Base-by-base conservation (phyloP, 352 stramenopile species). In the Phytophthora rubi region DNA sequence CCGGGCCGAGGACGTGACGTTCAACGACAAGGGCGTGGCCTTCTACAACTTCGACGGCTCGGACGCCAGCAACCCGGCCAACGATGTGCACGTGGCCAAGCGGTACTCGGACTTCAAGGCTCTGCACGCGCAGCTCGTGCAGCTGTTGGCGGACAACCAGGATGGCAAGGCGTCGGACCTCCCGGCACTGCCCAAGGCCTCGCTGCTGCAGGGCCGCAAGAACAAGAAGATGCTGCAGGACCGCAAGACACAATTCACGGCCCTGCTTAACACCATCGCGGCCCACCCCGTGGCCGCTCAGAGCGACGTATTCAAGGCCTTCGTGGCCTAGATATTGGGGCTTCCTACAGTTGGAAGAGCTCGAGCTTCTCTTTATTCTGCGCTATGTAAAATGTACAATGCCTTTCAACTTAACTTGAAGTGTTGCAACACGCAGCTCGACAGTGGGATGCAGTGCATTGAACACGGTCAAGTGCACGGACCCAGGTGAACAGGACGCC, bases 21-120 rank as follows among this genome's bases (percentile, higher is more conserved):
- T 79, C 44, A 62, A 77, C 33, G 65, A 77, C 57, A 71, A 80
- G 52, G 73, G 68, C 33, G 61, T 80, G 4, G 68, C 68, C 1
- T 90, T 77, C 70, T 92, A 88, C 82, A 81, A 81, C 60, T 89
- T 83, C 45, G 66, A 76, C 47, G 76, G 71, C 39, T 77, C 58
- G 8, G 68, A 86, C 63, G 55, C 59, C 7, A 58, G 67, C n/a
- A 81, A 88, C 61, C 78, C 80, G 12, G 72, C 76, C 28, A 80
- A 85, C 60, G 77, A 88, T 35, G 53, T 85, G 45, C 77, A 71
- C 51, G 60, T 91, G 35, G 81, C 76, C 21, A 94, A 94, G 70
- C 86, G 86, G 56, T 94, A 86, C 74, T 92, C 85, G 60, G 81
- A 92, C 66, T 94, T 94, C 60, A 92, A 92, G 78, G 53, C 71